These are phyloP conservation scores for Aspergillus candidus DNA, from an alignment of 2,329 filamentous ascomycete species.

Conservation along the genomic window DNA sequence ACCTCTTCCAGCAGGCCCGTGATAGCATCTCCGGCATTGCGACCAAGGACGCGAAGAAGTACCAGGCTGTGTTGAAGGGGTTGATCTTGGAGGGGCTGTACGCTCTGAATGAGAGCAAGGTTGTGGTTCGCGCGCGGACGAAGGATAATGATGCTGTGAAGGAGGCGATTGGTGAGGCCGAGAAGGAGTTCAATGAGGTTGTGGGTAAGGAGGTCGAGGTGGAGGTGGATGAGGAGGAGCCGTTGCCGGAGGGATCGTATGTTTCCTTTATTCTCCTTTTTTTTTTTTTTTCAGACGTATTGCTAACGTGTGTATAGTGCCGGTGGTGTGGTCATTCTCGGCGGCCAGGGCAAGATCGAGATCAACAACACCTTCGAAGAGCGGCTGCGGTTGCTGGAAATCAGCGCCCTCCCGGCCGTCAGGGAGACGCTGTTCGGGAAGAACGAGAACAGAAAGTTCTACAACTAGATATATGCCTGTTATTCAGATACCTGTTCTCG, in stretches of 20 bases:
- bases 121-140: conserved; percentile 70
- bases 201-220: conserved; percentile 63
- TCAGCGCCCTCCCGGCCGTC: conserved; percentile 71
- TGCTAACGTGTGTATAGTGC: conserved; percentile 50
- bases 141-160: conserved; percentile 69
- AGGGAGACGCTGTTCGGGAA: conserved; percentile 83
- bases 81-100: conserved; percentile 87
- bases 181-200: conserved; percentile 77
- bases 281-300: neutral
- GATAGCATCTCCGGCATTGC: conserved; percentile 62
- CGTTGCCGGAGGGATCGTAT: conserved; percentile 76
- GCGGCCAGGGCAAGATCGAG: conserved; percentile 86
- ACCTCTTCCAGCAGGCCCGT: conserved; percentile 75
- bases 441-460: conserved; percentile 94
- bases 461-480: conserved; percentile 55
- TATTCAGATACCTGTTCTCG: conserved; percentile 6
- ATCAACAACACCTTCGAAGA: conserved; percentile 98
- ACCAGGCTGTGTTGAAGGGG: conserved; percentile 69
- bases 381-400: conserved; percentile 76
- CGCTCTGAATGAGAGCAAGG: conserved; percentile 72
- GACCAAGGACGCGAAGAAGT: conserved; percentile 53
- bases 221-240: conserved; percentile 70
- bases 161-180: conserved; percentile 70
- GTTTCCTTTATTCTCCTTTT: conserved; percentile 40
- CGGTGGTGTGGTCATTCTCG: conserved; percentile 75